Evolutionary conservation across 2,329 filamentous ascomycete genomes (phyloP).

Genomic region (Apiospora phragmitis): DNA sequence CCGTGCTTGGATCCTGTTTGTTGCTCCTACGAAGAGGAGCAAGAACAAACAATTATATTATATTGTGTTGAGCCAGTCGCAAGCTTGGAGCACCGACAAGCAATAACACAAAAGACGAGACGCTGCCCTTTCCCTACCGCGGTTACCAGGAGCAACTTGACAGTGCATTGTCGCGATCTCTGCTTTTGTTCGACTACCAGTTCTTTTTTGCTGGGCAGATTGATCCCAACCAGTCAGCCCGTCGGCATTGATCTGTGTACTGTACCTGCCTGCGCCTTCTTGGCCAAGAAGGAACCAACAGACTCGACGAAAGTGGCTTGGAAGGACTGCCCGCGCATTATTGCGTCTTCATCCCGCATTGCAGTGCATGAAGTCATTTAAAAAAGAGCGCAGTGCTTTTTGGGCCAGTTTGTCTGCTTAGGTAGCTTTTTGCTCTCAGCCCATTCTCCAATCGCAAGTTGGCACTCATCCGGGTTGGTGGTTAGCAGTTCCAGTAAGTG

Average conservation of each 20-base stretch:
- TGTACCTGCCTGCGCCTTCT: background rate
- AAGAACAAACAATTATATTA: background rate
- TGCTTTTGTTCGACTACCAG: background rate
- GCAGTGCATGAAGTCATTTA: background rate
- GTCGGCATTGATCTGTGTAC: background rate
- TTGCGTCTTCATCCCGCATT: conserved; percentile 6
- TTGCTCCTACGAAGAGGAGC: background rate
- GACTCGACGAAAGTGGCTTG: conserved; percentile 3
- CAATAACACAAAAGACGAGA: background rate
- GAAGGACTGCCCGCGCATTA: background rate
- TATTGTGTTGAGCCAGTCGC: background rate
- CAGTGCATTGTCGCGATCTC: background rate
- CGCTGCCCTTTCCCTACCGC: background rate
- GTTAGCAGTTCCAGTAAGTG: background rate
- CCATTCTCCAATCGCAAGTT: conserved; percentile 3
- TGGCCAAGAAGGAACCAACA: background rate
- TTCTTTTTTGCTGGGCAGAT: background rate
- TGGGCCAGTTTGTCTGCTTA: background rate
- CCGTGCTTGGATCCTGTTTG: background rate
- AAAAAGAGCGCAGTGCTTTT: background rate
- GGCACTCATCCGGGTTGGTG: background rate
- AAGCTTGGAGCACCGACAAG: background rate
- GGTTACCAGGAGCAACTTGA: background rate
- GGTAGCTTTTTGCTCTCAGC: background rate
- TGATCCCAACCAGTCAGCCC: background rate